phyloP scores from a whole-genome alignment of 352 stramenopile species.

The Phytopythium helicoides region DNA sequence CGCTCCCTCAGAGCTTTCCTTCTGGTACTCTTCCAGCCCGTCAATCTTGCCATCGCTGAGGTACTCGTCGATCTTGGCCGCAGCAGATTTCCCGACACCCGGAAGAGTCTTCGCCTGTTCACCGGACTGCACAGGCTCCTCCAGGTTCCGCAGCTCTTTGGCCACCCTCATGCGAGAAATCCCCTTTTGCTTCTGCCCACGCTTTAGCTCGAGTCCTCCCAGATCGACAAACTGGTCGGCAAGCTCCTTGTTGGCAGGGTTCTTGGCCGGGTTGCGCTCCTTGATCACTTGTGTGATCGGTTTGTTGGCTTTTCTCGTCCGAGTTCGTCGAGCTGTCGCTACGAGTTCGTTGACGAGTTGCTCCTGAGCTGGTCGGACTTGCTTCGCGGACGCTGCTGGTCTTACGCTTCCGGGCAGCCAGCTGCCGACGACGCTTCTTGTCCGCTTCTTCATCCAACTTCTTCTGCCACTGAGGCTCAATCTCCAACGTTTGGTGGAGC shows the following conservation, averaged over 20 bases:
- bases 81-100: constrained; percentile 28
- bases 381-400: background rate
- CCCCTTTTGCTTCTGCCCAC: constrained; percentile 31
- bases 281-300: constrained; percentile 28
- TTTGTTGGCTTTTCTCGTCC: background rate
- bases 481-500: constrained; percentile 46
- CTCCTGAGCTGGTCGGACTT: background rate
- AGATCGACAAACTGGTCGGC: constrained; percentile 47
- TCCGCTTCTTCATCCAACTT: constrained; percentile 31
- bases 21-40: constrained; percentile 18
- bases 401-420: constrained; percentile 19
- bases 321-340: background rate
- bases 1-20: background rate
- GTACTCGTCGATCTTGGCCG: constrained; percentile 37
- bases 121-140: constrained; percentile 26
- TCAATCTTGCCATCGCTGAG: constrained; percentile 32
- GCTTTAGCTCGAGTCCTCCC: constrained; percentile 25
- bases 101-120: constrained; percentile 18
- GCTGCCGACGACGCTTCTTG: constrained; percentile 34
- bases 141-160: constrained; percentile 31
- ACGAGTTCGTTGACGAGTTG: background rate
- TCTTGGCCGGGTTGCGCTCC: constrained; percentile 31
- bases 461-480: constrained; percentile 57
- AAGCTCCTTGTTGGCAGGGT: constrained; percentile 32
- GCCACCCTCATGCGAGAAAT: constrained; percentile 40